These are phyloP conservation scores for Sporothrix protearum DNA, from an alignment of 2,329 filamentous ascomycete genomes.

Conservation along the genomic window DNA sequence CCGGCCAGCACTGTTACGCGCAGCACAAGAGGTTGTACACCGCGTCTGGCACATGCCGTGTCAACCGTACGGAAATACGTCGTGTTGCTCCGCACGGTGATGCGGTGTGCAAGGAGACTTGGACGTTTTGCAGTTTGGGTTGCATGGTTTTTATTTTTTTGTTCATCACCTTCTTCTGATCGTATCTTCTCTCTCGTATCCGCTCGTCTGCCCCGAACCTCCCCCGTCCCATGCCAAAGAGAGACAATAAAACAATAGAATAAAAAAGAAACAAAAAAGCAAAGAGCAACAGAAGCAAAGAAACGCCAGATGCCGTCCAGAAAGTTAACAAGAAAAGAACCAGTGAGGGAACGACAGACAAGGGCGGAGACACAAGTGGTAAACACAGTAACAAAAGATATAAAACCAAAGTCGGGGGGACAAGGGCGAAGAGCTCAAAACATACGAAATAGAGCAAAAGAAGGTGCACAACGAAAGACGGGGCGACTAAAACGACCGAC, in stretches of 20 bases:
- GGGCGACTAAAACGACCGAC: no score
- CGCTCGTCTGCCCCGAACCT: neutral
- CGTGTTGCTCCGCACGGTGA: neutral
- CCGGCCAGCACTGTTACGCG: neutral
- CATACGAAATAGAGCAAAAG: neutral
- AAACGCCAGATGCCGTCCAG: constrained; percentile 1
- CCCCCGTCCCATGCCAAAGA: neutral
- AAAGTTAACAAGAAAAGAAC: neutral
- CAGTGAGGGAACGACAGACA: neutral
- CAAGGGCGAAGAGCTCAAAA: neutral
- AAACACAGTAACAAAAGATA: neutral
- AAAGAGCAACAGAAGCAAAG: no score
- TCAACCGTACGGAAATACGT: neutral
- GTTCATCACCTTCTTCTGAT: neutral
- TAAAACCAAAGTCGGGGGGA: neutral
- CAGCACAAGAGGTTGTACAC: neutral
- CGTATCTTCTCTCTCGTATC: neutral
- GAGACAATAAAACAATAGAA: no score
- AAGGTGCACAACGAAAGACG: neutral
- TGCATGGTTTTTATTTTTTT: neutral
- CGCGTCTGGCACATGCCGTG: constrained; percentile 13
- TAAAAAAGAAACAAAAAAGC: no score
- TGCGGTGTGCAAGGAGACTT: neutral
- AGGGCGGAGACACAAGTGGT: neutral
- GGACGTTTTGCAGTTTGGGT: neutral